phyloP scores from a whole-genome alignment of 2,329 filamentous ascomycete genomes.

The Cordyceps javanica region DNA sequence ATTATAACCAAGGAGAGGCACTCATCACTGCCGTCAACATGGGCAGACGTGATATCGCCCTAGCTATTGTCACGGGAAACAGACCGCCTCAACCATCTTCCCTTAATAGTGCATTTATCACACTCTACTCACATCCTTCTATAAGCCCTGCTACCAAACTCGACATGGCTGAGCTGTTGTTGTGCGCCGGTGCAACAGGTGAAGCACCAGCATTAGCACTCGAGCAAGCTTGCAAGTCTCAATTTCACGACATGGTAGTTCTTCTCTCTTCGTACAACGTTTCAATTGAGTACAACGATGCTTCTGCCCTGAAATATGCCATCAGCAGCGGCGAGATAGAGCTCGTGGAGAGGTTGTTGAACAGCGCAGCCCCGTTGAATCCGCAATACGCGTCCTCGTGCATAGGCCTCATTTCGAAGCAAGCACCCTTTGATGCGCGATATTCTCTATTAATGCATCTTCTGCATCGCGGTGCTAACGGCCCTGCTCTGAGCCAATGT shows the following conservation, averaged over 20 bases:
- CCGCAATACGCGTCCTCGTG: slow-evolving; percentile 44
- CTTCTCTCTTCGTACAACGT: slow-evolving; percentile 49
- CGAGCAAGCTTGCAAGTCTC: slow-evolving; percentile 40
- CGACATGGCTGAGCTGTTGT: slow-evolving; percentile 46
- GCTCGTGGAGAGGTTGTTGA: slow-evolving; percentile 42
- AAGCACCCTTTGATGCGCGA: slow-evolving; percentile 39
- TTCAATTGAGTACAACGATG: slow-evolving; percentile 45
- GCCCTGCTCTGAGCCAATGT: slow-evolving; percentile 40
- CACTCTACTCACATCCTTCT: slow-evolving; percentile 39
- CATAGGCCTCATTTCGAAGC: slow-evolving; percentile 41
- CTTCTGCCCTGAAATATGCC: slow-evolving; percentile 11
- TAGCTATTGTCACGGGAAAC: slow-evolving; percentile 48
- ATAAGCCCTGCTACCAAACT: slow-evolving; percentile 44
- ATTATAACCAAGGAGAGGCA: slow-evolving; percentile 45
- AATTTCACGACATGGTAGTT: slow-evolving; percentile 48
- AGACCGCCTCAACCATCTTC: slow-evolving; percentile 43
- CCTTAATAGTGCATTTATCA: slow-evolving; percentile 45
- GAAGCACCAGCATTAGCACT: slow-evolving; percentile 43
- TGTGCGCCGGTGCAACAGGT: slow-evolving; percentile 53
- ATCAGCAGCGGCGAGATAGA: slow-evolving; percentile 32
- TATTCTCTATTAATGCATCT: slow-evolving; percentile 38
- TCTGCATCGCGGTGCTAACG: slow-evolving; percentile 45
- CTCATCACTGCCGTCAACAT: slow-evolving; percentile 43
- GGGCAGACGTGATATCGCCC: slow-evolving; percentile 46
- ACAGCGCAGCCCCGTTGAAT: slow-evolving; percentile 36